These are phyloP conservation scores for Coniochaeta prunicola DNA, from an alignment of 2,329 filamentous ascomycete genomes.

Conservation along the genomic window DNA sequence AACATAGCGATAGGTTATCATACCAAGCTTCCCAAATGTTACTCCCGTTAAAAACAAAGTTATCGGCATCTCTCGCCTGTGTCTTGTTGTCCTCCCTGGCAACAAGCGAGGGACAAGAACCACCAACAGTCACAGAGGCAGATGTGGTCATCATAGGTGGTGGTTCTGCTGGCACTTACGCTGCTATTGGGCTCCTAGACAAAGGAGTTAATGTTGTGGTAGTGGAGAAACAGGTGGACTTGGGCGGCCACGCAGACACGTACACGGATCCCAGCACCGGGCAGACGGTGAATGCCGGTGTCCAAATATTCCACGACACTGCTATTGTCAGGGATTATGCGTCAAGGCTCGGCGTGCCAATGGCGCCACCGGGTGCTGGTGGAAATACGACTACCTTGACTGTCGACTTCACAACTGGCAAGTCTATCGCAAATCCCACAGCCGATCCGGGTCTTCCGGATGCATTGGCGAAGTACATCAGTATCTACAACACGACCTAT, in stretches of 20 bases:
- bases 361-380: not conserved
- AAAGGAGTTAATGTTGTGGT: conserved; percentile 6
- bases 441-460: not conserved
- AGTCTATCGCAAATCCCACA: conserved; percentile 5
- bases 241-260: conserved; percentile 24
- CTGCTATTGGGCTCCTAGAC: conserved; percentile 8
- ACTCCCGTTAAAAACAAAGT: not conserved
- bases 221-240: conserved; percentile 6
- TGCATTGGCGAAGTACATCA: conserved; percentile 8
- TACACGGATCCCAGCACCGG: conserved; percentile 19
- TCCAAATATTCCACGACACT: conserved; percentile 20
- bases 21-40: not conserved
- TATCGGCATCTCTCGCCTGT: not conserved
- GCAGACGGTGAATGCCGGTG: conserved; percentile 12
- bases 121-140: not conserved
- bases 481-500: conserved; percentile 4
- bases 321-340: conserved; percentile 23
- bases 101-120: conserved; percentile 5
- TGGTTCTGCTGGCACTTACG: conserved; percentile 8
- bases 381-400: conserved; percentile 11
- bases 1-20: too few relatives aligned
- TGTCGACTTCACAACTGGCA: conserved; percentile 19
- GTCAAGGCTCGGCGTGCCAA: conserved; percentile 19
- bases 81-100: not conserved
- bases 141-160: conserved; percentile 10